Evolutionary conservation across 2,329 filamentous ascomycete species (phyloP), one percentile per base, ranked within the genome.

Genomic region (Paecilomyces niveus): DNA sequence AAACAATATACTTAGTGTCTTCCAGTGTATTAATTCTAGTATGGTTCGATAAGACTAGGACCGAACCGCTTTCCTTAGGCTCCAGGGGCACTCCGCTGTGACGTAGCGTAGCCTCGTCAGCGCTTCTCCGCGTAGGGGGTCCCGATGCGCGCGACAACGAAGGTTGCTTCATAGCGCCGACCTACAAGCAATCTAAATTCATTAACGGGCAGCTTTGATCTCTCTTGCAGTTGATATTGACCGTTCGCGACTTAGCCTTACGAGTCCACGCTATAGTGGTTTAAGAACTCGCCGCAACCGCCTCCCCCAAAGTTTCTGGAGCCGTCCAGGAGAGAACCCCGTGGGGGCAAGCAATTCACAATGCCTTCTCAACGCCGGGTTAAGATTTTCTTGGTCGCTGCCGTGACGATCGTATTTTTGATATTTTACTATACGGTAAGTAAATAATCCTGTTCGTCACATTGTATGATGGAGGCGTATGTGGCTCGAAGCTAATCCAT

Each of bases 311-410:
- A 15, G 32, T 18, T 18, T 18, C 39, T 45, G n/a, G 39, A n/a
- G 39, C 15, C n/a, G n/a, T 29, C 3, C 3, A 29, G 18, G 39
- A 45, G 39, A 45, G 39, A 45, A 15, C 39, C 39, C 39, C n/a
- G 18, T 45, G 8, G 39, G 39, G 39, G 39, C 8, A 18, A 45
- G n/a, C 39, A 45, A 18, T 33, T 18, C 58, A 65, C 59, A 57
- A 91, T 91, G 88, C 84, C 85, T 67, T 88, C 88, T 21, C 80
- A 83, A 66, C 86, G 90, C 63, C 86, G 90, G 66, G 70, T 90
- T 67, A 86, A 87, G 69, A 77, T 88, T 65, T 77, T 91, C 58
- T 77, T 84, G 63, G 78, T 92, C 67, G 78, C 87, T 58, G 79
- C 86, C 58, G 65, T 92, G 64, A 79, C 86, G 63, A 78, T 83